These are phyloP conservation scores for Pseudocercospora fuligena DNA, from an alignment of 2,329 filamentous ascomycete species.

Conservation along the genomic window DNA sequence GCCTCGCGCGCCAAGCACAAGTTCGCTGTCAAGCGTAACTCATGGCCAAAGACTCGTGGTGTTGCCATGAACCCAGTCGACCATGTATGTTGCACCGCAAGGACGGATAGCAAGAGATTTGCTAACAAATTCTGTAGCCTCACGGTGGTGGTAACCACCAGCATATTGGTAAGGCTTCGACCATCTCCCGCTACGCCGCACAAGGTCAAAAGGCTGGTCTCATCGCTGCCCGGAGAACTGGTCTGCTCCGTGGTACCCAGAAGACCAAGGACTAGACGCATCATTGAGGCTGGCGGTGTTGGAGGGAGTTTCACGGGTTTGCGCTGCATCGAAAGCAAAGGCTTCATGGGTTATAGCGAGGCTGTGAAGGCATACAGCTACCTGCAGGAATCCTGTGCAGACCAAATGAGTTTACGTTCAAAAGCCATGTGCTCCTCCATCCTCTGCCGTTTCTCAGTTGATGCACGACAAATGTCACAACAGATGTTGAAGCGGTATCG, in stretches of 20 bases:
- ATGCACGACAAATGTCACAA: not conserved
- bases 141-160: conserved; percentile 93
- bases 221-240: conserved; percentile 98
- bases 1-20: conserved; percentile 99
- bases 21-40: conserved; percentile 99
- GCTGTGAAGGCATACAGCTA: conserved; percentile 30
- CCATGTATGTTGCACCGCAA: conserved; percentile 64
- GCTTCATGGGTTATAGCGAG: conserved; percentile 34
- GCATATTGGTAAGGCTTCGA: conserved; percentile 99
- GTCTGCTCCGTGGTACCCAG: conserved; percentile 99
- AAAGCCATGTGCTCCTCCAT: conserved; percentile 1
- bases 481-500: not conserved
- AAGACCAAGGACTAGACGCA: conserved; percentile 84
- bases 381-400: conserved; percentile 30
- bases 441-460: not conserved
- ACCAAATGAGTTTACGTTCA: conserved; percentile 34
- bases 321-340: conserved; percentile 30
- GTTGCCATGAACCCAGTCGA: conserved; percentile 99
- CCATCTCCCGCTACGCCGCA: conserved; percentile 96
- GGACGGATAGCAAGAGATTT: conserved; percentile 2
- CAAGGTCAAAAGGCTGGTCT: conserved; percentile 99
- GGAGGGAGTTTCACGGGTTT: conserved; percentile 36
- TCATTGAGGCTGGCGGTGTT: conserved; percentile 38
- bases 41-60: conserved; percentile 99
- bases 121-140: conserved; percentile 46